A percentile compares a stretch with the other conserved stretches of the same genome.
phyloP scores from a whole-genome alignment of 345 rosid species.

The Gossypium thurberi region DNA sequence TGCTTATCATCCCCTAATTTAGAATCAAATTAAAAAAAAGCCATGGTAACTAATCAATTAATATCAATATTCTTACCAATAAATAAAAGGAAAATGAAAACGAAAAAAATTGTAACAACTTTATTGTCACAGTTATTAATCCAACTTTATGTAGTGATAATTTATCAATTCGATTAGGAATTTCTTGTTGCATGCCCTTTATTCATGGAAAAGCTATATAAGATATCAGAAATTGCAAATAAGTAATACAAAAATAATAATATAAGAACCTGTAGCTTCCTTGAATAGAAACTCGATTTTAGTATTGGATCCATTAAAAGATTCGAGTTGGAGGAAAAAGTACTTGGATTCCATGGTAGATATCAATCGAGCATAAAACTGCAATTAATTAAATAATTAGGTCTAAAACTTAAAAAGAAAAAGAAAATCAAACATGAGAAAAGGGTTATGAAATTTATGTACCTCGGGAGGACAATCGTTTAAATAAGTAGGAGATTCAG shows the following conservation, averaged over 20 bases:
- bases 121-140: not conserved
- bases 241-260: not conserved
- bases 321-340: slow-evolving; percentile 51
- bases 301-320: slow-evolving; percentile 37
- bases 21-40: not conserved
- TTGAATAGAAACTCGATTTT: slow-evolving; percentile 64
- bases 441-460: not conserved
- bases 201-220: not conserved
- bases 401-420: not conserved
- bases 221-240: not conserved
- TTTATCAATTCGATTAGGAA: not conserved
- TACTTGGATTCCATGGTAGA: slow-evolving; percentile 65
- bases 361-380: slow-evolving; percentile 57
- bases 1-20: slow-evolving; percentile 54
- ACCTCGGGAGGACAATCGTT: slow-evolving; percentile 73
- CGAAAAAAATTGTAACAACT: not conserved
- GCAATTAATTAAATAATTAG: slow-evolving; percentile 9
- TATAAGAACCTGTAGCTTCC: slow-evolving; percentile 62
- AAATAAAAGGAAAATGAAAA: not conserved
- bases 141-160: not conserved
- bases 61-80: not conserved
- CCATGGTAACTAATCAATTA: too few relatives aligned
- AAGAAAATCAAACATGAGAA: not conserved
- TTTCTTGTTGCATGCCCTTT: not conserved
- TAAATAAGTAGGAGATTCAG: slow-evolving; percentile 50